Conservation (phyloP, 1,284 basidiomycete species). For the Porogramme epimiltina region DNA sequence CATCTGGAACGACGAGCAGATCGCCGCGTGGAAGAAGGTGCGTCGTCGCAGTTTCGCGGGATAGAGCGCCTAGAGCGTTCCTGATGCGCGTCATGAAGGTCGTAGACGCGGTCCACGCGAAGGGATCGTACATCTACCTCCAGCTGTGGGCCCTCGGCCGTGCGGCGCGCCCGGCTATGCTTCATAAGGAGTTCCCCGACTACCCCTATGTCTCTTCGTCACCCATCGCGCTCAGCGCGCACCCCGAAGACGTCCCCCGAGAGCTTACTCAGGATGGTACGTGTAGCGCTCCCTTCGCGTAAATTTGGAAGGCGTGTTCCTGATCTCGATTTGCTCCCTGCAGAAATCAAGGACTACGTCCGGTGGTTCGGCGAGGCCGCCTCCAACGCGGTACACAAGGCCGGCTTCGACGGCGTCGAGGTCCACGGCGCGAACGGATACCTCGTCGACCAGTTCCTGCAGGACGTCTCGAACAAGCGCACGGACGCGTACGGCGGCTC, state of each 20-base stretch:
- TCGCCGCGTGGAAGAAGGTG: conserved; percentile 48
- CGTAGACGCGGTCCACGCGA: conserved; percentile 27
- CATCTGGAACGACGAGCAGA: conserved; percentile 47
- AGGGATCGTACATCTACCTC: conserved; percentile 43
- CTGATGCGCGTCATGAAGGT: background rate
- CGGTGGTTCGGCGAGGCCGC: conserved; percentile 39
- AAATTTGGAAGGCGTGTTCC: too few species aligned
- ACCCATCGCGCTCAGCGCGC: conserved; percentile 38
- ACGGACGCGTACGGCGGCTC: conserved; percentile 59
- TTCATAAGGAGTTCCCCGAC: conserved; percentile 29
- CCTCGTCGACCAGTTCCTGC: conserved; percentile 40
- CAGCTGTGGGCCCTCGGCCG: conserved; percentile 53
- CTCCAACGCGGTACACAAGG: conserved; percentile 40
- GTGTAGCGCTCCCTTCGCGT: background rate
- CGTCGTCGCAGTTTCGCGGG: background rate
- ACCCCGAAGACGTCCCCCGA: conserved; percentile 34
- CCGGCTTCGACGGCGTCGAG: conserved; percentile 50
- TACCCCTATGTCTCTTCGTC: conserved; percentile 38
- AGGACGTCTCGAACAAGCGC: conserved; percentile 45
- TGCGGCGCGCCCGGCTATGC: conserved; percentile 35
- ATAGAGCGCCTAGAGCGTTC: too few species aligned
- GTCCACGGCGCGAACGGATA: conserved; percentile 38
- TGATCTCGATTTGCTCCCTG: too few species aligned
- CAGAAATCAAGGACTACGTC: conserved; percentile 47
- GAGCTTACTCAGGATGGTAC: conserved; percentile 35